phyloP scores from a whole-genome alignment of 140 eudicot genomes.

The Stevia rebaudiana region DNA sequence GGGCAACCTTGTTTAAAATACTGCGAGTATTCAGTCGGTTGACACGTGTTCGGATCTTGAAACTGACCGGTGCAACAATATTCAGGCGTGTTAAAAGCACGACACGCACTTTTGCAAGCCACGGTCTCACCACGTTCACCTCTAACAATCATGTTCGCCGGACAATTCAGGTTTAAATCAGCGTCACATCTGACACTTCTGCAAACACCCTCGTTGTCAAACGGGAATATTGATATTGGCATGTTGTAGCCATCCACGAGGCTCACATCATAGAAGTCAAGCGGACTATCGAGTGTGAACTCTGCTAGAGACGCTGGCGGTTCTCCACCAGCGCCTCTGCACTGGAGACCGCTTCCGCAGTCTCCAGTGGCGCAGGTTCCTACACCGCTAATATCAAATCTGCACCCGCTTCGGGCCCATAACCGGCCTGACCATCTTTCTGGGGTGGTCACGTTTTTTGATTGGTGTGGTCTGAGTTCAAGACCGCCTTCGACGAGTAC shows the following conservation, averaged over 20 bases:
- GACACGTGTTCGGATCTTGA: conserved; percentile 25
- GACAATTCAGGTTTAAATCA: conserved; percentile 35
- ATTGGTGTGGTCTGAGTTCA: conserved; percentile 16
- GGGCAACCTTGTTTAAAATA: conserved; percentile 41
- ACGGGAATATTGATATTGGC: conserved; percentile 28
- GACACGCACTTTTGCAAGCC: conserved; percentile 39
- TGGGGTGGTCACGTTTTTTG: conserved; percentile 17
- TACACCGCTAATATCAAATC: neutral
- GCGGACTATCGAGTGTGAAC: conserved; percentile 19
- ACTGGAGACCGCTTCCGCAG: conserved; percentile 27
- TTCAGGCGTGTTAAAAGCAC: conserved; percentile 18
- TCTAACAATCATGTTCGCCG: conserved; percentile 22
- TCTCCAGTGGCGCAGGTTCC: conserved; percentile 31
- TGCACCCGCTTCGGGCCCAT: conserved; percentile 30
- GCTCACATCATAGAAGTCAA: conserved; percentile 34
- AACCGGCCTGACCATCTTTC: conserved; percentile 28
- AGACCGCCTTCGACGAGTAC: conserved; percentile 22
- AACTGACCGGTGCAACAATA: conserved; percentile 35
- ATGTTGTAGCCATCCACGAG: conserved; percentile 32
- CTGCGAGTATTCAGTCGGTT: conserved; percentile 31
- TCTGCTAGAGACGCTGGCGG: conserved; percentile 32
- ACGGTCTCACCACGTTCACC: conserved; percentile 26
- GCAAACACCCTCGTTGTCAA: conserved; percentile 12
- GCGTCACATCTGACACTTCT: conserved; percentile 26
- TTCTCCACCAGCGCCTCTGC: conserved; percentile 19